Evolutionary conservation across 1,284 basidiomycete species (phyloP).

Genomic region (Ganoderma lucidum): DNA sequence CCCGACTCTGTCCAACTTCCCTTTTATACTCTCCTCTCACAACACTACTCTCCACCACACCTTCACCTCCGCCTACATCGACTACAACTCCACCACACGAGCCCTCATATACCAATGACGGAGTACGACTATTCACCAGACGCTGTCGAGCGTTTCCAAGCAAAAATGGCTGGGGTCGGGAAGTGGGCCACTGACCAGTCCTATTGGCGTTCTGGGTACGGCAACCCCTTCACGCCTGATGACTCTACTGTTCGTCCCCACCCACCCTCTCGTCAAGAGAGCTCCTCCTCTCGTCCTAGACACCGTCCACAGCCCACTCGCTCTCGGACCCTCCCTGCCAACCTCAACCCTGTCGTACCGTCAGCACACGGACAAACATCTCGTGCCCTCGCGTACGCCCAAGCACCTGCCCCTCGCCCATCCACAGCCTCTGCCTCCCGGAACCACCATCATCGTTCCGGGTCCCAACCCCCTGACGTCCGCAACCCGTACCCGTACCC

Average conservation of each 20-base stretch:
- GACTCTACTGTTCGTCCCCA: slow-evolving; percentile 20
- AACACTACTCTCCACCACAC: slow-evolving; percentile 3
- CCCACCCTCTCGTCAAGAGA: slow-evolving; percentile 24
- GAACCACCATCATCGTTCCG: slow-evolving; percentile 23
- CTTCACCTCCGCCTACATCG: slow-evolving; percentile 2
- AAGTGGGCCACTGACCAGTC: slow-evolving; percentile 50
- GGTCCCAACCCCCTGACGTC: slow-evolving; percentile 23
- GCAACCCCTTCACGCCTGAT: slow-evolving; percentile 37
- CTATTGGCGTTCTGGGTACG: slow-evolving; percentile 35
- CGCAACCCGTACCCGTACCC: slow-evolving; percentile 23
- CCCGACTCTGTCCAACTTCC: slow-evolving; percentile 18
- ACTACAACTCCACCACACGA: slow-evolving; percentile 11
- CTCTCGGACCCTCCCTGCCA: slow-evolving; percentile 27
- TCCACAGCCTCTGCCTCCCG: slow-evolving; percentile 13
- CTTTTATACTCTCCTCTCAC: slow-evolving; percentile 4
- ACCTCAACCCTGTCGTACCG: neutral
- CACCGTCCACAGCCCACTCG: slow-evolving; percentile 31
- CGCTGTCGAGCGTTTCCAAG: slow-evolving; percentile 52
- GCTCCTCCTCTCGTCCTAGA: slow-evolving; percentile 15
- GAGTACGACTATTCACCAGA: slow-evolving; percentile 65
- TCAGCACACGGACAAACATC: slow-evolving; percentile 20
- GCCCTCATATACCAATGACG: slow-evolving; percentile 46
- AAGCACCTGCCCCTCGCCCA: slow-evolving; percentile 19
- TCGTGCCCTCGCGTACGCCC: slow-evolving; percentile 28
- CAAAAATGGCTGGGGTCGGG: slow-evolving; percentile 51